Base-by-base conservation (phyloP, 1,284 basidiomycete species). In the Porodaedalea pini region DNA sequence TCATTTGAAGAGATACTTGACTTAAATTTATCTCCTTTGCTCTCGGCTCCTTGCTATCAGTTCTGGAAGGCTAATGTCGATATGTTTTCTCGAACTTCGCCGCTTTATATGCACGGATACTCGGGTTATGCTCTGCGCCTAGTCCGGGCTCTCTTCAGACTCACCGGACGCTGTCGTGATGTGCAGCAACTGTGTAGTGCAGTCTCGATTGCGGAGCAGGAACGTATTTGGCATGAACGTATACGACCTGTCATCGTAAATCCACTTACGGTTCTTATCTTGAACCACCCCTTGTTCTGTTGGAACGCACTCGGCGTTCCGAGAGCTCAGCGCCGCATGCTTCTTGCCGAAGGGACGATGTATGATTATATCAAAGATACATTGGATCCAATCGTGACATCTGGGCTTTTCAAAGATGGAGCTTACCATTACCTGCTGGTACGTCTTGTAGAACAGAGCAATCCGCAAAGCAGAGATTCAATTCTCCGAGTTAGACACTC, bases 221-320 rank as follows among this genome's bases (percentile, higher is more conserved):
- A 79, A 43, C 66, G 69, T 31, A 85, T 92, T 57, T 92, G 89
- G 88, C 70, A 71, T 49, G 74, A 71, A 51, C 78, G 76, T 56
- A 68, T 92, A 6, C 75, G 85, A 56, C 85, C 83, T 1, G 80
- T 88, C 23, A 68, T 92, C 32, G 73, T 91, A 57, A 88, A 88
- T 68, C 80, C 80, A 27, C 66, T 83, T 27, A 81, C 91, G 61
- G 78, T 86, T 61, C 74, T 78, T 3, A 74, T 90, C 62, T 72
- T 90, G 48, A 81, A 78, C 56, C 84, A 75, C 52, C 83, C 82
- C 11, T 68, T 80, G 40, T 92, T 93, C 70, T 84, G 88, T 61
- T 93, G 90, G 90, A 90, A 90, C 65, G 88, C 89, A 0, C 75
- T 92, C 13, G 89, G 90, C 32, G 88, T 92, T 1, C 90, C 90